Percentiles rank a stretch among this genome's conserved stretches.
phyloP scores from a whole-genome alignment of 345 rosid genomes.

The Corymbia maculata region DNA sequence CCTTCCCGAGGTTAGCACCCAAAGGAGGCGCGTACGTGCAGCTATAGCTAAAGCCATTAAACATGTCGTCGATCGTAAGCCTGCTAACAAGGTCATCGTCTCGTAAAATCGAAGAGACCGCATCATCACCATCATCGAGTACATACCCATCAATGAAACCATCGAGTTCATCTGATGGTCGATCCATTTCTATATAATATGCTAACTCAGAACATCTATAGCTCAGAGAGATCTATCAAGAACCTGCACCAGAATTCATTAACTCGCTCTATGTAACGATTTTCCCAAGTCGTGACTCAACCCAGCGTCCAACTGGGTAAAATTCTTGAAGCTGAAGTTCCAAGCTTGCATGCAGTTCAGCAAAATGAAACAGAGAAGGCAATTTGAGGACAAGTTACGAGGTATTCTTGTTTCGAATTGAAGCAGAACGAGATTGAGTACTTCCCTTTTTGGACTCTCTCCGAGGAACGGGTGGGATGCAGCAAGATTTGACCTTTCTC shows the following conservation, averaged over 20 bases:
- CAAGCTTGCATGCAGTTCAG: neutral
- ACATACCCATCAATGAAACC: slow-evolving; percentile 10
- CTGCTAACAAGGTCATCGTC: slow-evolving; percentile 1
- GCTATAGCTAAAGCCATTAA: neutral
- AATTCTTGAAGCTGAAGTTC: neutral
- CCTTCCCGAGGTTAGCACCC: neutral
- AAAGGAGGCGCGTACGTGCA: slow-evolving; percentile 1
- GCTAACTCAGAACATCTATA: neutral
- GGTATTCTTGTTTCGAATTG: neutral
- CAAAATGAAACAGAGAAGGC: neutral
- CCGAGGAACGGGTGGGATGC: neutral
- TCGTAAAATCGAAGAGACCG: neutral
- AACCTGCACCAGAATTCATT: neutral
- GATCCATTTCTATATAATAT: slow-evolving; percentile 29
- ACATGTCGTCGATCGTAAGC: neutral
- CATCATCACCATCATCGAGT: neutral
- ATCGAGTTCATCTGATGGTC: slow-evolving; percentile 1
- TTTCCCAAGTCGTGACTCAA: neutral
- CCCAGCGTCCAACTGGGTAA: neutral
- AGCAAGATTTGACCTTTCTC: neutral
- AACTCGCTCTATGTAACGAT: neutral
- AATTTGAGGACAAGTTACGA: neutral
- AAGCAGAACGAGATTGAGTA: neutral
- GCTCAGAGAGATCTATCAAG: neutral
- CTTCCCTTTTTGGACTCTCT: neutral